Conservation (phyloP, 2,329 filamentous ascomycete species). For the Trichoderma atrobrunneum region DNA sequence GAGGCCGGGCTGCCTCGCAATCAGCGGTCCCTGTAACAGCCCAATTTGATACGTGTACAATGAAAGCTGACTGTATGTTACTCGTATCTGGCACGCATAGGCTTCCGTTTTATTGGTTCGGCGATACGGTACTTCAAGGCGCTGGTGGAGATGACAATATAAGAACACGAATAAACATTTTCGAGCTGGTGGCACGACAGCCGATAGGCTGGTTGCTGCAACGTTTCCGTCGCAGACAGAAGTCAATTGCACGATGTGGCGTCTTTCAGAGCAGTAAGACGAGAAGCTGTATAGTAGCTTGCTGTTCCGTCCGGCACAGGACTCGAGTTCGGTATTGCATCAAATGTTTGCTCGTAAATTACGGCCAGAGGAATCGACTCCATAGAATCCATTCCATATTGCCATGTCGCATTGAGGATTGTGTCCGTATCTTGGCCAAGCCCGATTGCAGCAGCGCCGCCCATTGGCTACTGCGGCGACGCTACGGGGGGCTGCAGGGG, state of each 20-base stretch:
- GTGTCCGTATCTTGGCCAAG: not conserved
- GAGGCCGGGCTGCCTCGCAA: slow-evolving; percentile 9
- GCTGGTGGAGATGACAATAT: slow-evolving; percentile 4
- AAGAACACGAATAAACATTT: not conserved
- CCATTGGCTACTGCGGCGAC: not conserved
- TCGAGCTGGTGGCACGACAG: not conserved
- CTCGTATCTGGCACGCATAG: not conserved
- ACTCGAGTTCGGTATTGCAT: not conserved
- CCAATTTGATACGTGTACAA: not conserved
- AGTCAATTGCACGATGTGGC: not conserved
- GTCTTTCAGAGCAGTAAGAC: not conserved
- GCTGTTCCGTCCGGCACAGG: not conserved
- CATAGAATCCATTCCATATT: not conserved
- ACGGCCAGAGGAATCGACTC: not conserved
- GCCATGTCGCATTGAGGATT: not conserved
- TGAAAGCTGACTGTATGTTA: not conserved
- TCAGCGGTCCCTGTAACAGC: not conserved
- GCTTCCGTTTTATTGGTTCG: not conserved
- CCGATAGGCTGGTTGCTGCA: not conserved
- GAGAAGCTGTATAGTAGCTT: not conserved
- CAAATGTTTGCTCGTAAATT: not conserved
- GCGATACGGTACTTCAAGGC: not conserved
- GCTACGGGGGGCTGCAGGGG: slow-evolving; percentile 13
- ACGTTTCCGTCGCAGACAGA: not conserved
- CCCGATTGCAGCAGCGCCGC: not conserved